Percentiles rank a stretch among this genome's conserved stretches.
Evolutionary conservation across 495 filamentous ascomycete species (phyloP).

Genomic region (Hyaloscypha bicolor): DNA sequence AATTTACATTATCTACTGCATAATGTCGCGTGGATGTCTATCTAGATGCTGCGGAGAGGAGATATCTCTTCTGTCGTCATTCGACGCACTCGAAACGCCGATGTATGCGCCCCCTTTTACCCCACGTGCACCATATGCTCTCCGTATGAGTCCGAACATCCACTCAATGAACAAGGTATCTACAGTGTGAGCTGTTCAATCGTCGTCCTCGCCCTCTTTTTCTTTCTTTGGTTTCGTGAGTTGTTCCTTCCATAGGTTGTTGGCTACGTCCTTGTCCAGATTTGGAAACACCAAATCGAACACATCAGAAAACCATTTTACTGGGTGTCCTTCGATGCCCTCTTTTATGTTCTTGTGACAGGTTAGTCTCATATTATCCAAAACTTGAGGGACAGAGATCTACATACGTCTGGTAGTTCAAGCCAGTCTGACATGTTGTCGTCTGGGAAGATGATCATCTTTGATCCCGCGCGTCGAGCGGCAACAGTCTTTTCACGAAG

Average conservation of each 20-base stretch:
- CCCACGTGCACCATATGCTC: background rate
- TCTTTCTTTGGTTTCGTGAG: conserved; percentile 54
- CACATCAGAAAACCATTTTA: conserved; percentile 91
- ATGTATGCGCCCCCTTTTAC: conserved; percentile 8
- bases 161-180: conserved; percentile 18
- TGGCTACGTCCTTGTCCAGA: conserved; percentile 72
- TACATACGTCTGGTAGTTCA: conserved; percentile 90
- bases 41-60: conserved; percentile 27
- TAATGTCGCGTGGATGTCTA: conserved; percentile 12
- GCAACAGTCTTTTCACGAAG: conserved; percentile 99
- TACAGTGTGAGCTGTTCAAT: conserved; percentile 30
- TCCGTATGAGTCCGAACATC: conserved; percentile 8
- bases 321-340: conserved; percentile 86
- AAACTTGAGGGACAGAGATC: conserved; percentile 5
- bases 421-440: conserved; percentile 98
- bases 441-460: conserved; percentile 90
- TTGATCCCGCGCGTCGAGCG: conserved; percentile 88
- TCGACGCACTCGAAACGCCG: conserved; percentile 21
- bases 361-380: conserved; percentile 24
- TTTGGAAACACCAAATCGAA: conserved; percentile 89
- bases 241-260: conserved; percentile 72
- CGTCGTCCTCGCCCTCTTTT: conserved; percentile 41
- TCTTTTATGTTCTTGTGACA: conserved; percentile 87
- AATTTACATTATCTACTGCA: conserved; percentile 24
- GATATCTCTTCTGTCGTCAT: conserved; percentile 21